These are phyloP conservation scores for Aspergillus tubingensis DNA, from an alignment of 2,329 filamentous ascomycete species.

Conservation along the genomic window DNA sequence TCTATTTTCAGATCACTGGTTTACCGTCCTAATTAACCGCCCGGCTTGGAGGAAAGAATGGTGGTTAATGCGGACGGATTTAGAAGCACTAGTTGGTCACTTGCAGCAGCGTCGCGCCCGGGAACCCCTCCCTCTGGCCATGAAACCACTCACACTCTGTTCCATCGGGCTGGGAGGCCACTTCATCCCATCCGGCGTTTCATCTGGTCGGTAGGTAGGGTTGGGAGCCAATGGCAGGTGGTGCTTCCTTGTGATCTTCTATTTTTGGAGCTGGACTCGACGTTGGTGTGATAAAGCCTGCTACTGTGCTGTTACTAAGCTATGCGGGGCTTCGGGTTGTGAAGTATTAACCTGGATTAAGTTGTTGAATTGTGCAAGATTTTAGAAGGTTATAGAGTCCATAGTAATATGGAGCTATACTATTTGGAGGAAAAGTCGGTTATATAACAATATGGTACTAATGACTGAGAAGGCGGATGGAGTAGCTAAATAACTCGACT, in stretches of 20 bases:
- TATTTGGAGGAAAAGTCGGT: too few relatives aligned
- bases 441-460: too few relatives aligned
- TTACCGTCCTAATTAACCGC: neutral
- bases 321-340: too few relatives aligned
- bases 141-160: constrained; percentile 6
- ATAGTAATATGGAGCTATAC: too few relatives aligned
- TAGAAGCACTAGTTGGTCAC: constrained; percentile 10
- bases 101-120: constrained; percentile 8
- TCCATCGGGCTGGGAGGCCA: neutral
- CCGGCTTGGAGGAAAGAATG: neutral
- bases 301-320: too few relatives aligned
- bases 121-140: neutral
- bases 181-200: neutral
- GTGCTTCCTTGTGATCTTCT: neutral
- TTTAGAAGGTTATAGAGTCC: too few relatives aligned
- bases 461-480: too few relatives aligned
- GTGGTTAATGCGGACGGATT: constrained; percentile 11
- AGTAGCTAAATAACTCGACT: too few relatives aligned
- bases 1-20: constrained; percentile 1
- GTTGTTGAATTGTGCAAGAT: too few relatives aligned
- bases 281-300: too few relatives aligned
- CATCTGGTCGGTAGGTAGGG: neutral
- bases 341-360: too few relatives aligned
- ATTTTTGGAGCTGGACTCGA: neutral
- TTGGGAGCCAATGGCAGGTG: neutral